Evolutionary conservation across 2,329 filamentous ascomycete species (phyloP).

Genomic region (Fusarium irregulare): DNA sequence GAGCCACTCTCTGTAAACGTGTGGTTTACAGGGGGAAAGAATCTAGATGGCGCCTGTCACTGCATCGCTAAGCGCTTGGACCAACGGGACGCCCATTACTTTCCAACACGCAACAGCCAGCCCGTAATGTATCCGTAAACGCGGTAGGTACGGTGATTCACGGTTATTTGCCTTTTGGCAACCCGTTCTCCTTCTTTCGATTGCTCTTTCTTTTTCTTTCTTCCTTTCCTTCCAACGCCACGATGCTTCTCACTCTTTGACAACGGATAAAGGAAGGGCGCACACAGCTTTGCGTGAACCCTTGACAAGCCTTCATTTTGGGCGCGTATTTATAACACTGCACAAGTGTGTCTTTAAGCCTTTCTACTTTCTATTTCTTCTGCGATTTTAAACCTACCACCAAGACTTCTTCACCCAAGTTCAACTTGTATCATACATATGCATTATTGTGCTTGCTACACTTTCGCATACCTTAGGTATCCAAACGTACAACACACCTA

Average conservation of each 20-base stretch:
- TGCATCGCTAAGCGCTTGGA: constrained; percentile 18
- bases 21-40: neutral
- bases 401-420: neutral
- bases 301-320: neutral
- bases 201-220: constrained; percentile 4
- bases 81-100: constrained; percentile 33
- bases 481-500: neutral
- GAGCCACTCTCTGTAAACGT: neutral
- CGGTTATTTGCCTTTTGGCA: constrained; percentile 28
- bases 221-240: neutral
- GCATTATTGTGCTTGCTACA: neutral
- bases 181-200: constrained; percentile 18
- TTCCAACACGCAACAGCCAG: constrained; percentile 7
- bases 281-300: neutral
- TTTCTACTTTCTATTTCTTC: neutral
- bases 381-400: neutral
- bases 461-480: neutral
- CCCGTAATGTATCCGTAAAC: constrained; percentile 21
- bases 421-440: neutral
- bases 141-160: neutral
- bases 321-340: neutral
- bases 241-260: neutral
- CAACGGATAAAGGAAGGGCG: neutral
- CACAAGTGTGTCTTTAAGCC: neutral
- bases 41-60: neutral